phyloP scores from a whole-genome alignment of 345 rosid genomes.

The Ailanthus altissimus region DNA sequence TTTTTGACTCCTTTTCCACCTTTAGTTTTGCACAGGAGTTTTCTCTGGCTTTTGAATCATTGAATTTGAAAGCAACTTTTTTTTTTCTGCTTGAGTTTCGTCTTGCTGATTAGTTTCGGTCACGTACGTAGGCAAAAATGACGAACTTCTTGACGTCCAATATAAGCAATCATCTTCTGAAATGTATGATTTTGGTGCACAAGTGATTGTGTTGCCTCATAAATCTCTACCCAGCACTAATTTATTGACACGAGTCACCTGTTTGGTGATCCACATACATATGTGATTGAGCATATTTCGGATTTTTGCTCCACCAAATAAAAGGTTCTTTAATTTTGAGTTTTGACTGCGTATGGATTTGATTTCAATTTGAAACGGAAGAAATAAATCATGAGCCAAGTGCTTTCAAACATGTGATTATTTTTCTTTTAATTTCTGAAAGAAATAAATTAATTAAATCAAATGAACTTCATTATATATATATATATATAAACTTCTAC shows the following conservation, averaged over 20 bases:
- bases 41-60: neutral
- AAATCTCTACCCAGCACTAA: neutral
- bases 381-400: too few relatives aligned
- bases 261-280: neutral
- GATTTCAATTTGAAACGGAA: neutral
- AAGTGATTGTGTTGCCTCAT: neutral
- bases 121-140: neutral
- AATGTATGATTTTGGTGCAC: neutral
- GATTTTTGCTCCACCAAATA: neutral
- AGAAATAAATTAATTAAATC: too few relatives aligned
- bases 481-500: too few relatives aligned
- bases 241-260: neutral
- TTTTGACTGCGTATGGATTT: slow-evolving; percentile 8
- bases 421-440: neutral
- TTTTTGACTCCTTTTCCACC: neutral
- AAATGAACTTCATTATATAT: neutral
- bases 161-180: neutral
- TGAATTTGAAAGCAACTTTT: neutral
- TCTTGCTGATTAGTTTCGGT: neutral
- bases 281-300: neutral
- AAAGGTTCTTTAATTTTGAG: neutral
- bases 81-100: neutral
- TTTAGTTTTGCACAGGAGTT: neutral
- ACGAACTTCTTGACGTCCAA: neutral
- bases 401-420: neutral